Percentiles rank a stretch among this genome's conserved stretches.
Conservation (phyloP, 2,329 filamentous ascomycete genomes). For the Leptographium galeiforme region DNA sequence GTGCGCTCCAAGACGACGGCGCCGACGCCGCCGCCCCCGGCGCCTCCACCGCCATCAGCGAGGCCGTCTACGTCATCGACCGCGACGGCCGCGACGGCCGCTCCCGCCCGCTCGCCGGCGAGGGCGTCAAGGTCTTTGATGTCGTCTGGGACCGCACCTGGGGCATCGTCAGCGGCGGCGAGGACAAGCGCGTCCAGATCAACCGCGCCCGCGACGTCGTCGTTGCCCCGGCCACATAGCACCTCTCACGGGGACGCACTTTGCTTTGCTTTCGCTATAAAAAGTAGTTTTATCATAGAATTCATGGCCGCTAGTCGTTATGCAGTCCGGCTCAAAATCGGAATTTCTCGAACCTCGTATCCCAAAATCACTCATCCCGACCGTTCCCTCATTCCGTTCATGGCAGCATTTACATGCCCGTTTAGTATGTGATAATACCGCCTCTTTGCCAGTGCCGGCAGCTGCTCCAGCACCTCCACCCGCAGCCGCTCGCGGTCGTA, state of each 20-base stretch:
- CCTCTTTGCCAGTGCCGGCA: slow-evolving; percentile 18
- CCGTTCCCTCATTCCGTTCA: too few relatives aligned
- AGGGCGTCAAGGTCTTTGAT: slow-evolving; percentile 80
- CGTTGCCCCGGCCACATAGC: slow-evolving; percentile 7
- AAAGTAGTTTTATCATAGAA: background rate
- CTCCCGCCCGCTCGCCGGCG: slow-evolving; percentile 55
- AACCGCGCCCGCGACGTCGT: slow-evolving; percentile 53
- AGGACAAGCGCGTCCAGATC: slow-evolving; percentile 91
- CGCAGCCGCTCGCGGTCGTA: slow-evolving; percentile 32
- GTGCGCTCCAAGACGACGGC: slow-evolving; percentile 29
- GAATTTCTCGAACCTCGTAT: too few relatives aligned
- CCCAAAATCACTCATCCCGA: too few relatives aligned
- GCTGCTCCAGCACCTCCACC: slow-evolving; percentile 26
- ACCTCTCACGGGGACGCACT: background rate
- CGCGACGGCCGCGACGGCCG: slow-evolving; percentile 52
- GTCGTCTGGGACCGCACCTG: slow-evolving; percentile 76
- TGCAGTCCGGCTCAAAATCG: too few relatives aligned
- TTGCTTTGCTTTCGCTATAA: background rate
- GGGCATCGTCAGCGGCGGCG: slow-evolving; percentile 81
- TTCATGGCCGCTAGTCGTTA: too few relatives aligned
- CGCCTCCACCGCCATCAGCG: slow-evolving; percentile 43
- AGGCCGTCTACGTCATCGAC: slow-evolving; percentile 63
- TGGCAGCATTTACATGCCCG: too few relatives aligned
- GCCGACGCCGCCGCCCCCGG: slow-evolving; percentile 39
- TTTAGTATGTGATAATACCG: too few relatives aligned